Conservation (phyloP, 2,329 filamentous ascomycete species). For the Arthrobotrys sinensis region DNA sequence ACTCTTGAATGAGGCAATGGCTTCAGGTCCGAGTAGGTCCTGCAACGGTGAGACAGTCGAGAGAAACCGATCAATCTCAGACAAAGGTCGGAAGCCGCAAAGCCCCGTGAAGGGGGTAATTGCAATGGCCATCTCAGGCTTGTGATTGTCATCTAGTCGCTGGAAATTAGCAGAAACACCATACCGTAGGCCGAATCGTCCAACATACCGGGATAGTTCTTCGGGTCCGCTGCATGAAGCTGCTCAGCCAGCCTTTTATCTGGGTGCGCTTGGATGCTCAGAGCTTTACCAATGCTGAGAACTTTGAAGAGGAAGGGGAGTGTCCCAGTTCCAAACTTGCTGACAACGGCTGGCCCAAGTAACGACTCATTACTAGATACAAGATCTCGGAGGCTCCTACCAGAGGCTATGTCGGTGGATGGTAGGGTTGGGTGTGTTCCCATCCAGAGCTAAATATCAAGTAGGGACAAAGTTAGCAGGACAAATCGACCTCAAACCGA, state of each 20-base stretch:
- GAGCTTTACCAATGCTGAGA: conserved; percentile 92
- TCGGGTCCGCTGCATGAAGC: conserved; percentile 86
- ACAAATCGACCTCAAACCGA: too few relatives aligned
- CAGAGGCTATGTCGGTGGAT: conserved; percentile 87
- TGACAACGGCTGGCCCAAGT: conserved; percentile 79
- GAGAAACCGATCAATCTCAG: conserved; percentile 89
- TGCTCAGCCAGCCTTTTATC: conserved; percentile 95
- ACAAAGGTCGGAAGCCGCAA: conserved; percentile 91
- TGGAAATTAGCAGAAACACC: background rate
- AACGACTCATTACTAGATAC: conserved; percentile 88
- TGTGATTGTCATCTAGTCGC: conserved; percentile 91
- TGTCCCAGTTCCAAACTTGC: conserved; percentile 80
- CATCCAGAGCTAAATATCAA: conserved; percentile 86
- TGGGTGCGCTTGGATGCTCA: conserved; percentile 96
- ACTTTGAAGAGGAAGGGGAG: conserved; percentile 99
- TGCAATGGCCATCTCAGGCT: conserved; percentile 99
- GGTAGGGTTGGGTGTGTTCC: conserved; percentile 96
- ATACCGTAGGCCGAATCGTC: background rate
- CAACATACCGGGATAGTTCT: conserved; percentile 82
- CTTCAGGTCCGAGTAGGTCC: conserved; percentile 77
- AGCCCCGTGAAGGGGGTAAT: conserved; percentile 96
- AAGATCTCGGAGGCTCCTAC: conserved; percentile 87
- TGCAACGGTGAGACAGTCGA: conserved; percentile 76
- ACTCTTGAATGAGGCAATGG: conserved; percentile 74
- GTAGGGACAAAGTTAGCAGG: conserved; percentile 1